Evolutionary conservation across 2,329 filamentous ascomycete species (phyloP).

Genomic region (Pseudocercospora pini-densiflorae): DNA sequence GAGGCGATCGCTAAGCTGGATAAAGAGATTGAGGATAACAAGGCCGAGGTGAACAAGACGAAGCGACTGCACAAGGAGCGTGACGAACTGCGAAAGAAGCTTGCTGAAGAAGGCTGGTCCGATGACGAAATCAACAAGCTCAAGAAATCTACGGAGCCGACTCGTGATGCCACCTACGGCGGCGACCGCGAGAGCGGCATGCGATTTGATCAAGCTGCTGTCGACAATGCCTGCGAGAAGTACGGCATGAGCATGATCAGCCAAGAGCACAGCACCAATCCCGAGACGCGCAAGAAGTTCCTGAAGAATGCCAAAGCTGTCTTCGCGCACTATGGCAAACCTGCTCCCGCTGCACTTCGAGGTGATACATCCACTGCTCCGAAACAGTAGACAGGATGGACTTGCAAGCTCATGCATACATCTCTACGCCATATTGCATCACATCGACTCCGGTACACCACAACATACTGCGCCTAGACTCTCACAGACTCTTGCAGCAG

Average conservation of each 20-base stretch:
- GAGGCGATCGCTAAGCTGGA: no score
- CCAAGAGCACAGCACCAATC: background rate
- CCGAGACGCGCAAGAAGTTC: background rate
- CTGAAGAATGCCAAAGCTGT: background rate
- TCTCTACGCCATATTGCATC: no score
- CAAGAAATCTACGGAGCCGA: background rate
- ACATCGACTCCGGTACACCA: no score
- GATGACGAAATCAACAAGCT: background rate
- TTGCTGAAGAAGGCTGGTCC: background rate
- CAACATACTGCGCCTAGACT: no score
- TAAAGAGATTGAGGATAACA: no score
- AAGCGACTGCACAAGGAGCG: background rate
- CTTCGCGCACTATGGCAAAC: background rate
- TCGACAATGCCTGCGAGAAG: background rate
- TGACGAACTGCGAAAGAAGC: background rate
- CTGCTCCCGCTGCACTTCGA: no score
- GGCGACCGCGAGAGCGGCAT: background rate
- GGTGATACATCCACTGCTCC: no score
- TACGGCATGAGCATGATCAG: background rate
- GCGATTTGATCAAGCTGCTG: background rate
- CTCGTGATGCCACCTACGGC: background rate
- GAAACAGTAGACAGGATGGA: no score
- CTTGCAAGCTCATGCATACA: no score
- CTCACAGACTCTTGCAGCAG: no score
- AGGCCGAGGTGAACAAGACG: no score